Percentiles rank a stretch among this genome's conserved stretches.
Conservation (phyloP, 179 eudicot genomes). For the Camellia oleifera region DNA sequence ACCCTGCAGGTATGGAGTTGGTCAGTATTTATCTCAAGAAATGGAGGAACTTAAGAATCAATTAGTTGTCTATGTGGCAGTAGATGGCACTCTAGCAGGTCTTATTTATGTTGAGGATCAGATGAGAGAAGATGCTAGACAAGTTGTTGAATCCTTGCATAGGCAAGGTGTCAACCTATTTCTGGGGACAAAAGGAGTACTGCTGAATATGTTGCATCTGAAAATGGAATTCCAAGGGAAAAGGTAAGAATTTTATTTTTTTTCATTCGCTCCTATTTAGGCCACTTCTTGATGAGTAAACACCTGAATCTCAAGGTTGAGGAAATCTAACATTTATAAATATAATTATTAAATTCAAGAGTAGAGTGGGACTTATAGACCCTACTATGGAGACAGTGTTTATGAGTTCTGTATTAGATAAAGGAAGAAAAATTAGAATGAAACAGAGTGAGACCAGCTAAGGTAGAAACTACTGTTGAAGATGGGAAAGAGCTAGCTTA, state of each 20-base stretch:
- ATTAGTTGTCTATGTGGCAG: too few relatives aligned
- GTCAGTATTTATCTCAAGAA: conserved; percentile 52
- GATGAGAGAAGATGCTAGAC: conserved; percentile 88
- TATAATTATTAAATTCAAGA: background rate
- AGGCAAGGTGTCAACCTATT: conserved; percentile 65
- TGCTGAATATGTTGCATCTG: conserved; percentile 88
- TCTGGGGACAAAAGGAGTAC: conserved; percentile 88
- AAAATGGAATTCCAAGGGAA: conserved; percentile 82
- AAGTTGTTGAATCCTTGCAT: conserved; percentile 65
- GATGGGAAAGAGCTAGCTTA: too few relatives aligned
- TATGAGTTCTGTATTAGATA: too few relatives aligned
- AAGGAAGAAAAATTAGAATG: too few relatives aligned
- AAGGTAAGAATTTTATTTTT: conserved; percentile 32
- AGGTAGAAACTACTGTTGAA: too few relatives aligned
- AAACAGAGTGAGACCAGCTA: too few relatives aligned
- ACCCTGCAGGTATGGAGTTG: conserved; percentile 58
- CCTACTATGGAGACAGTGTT: too few relatives aligned
- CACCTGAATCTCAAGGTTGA: conserved; percentile 3
- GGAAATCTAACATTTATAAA: background rate
- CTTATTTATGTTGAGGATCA: conserved; percentile 90
- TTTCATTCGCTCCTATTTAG: background rate
- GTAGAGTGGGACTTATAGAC: background rate
- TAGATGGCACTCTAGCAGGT: conserved; percentile 46
- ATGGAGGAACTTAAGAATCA: conserved; percentile 63
- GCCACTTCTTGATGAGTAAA: background rate